Base-by-base conservation (phyloP, 352 stramenopile genomes). In the Paralagenidium karlingii region DNA sequence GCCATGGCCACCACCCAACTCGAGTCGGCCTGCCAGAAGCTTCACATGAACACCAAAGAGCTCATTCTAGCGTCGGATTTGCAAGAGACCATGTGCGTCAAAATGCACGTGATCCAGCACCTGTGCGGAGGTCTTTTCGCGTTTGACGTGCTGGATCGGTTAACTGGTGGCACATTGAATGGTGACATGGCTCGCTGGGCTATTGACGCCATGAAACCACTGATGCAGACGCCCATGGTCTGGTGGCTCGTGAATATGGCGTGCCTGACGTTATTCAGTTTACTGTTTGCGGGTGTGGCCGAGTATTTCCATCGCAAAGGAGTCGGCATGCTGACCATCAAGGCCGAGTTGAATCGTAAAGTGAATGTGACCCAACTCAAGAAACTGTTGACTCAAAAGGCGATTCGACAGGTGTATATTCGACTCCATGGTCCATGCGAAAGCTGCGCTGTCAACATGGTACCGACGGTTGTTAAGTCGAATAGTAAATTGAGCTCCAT, bases 141-240 rank as follows among this genome's bases (percentile, higher is more conserved):
- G 6, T 98, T 98, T 55, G 86, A 96, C 40, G 64, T 98, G 20
- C 70, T 98, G 24, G 93, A 98, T 56, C 78, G 93, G 20, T 56
- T 98, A 28, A 96, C 86, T 1, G 94, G 90, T 24, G 71, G 82
- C 34, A 67, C 68, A 8, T 98, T 91, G 84, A 83, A 94, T 43
- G 74, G 96, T 19, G 64, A 93, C 24, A 70, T 96, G 41, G 63
- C 85, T 4, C 41, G 46, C 3, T 96, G 82, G 85, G 59, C 75
- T 1, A 49, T 58, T 1, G 47, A 46, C 20, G 50, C 26, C 6
- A 47, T 83, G 1, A 26, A 63, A 8, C 66, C 64, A 0, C 25
- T 83, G 16, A 42, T 90, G 11, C 53, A 5, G 41, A 53, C 8
- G n/a, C 68, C 76, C 21, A 58, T 83, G 2, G 40, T 83, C 4